Evolutionary conservation across 2,329 filamentous ascomycete species (phyloP).

Genomic region (Allantophomopsis lycopodina): DNA sequence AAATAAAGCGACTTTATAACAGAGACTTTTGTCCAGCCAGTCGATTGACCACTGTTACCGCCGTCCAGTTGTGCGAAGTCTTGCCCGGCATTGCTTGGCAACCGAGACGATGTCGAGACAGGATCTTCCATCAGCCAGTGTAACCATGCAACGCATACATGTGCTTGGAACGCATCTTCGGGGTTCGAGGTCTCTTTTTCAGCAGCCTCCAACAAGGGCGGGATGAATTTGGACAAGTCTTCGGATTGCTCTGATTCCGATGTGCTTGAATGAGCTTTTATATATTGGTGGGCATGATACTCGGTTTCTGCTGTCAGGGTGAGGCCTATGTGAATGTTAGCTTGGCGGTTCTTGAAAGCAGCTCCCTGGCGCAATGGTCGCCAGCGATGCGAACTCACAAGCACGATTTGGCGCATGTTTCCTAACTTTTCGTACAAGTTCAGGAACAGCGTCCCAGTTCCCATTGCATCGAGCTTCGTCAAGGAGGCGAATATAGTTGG

Average conservation of each 20-base stretch:
- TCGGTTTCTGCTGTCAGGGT: slow-evolving; percentile 58
- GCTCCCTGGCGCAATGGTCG: not conserved
- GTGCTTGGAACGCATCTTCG: slow-evolving; percentile 62
- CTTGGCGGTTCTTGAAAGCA: too few species aligned
- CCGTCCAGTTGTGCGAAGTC: slow-evolving; percentile 37
- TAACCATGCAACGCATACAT: slow-evolving; percentile 73
- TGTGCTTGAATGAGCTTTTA: slow-evolving; percentile 11
- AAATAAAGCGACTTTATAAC: slow-evolving; percentile 68
- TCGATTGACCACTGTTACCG: slow-evolving; percentile 30
- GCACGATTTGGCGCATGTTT: slow-evolving; percentile 81
- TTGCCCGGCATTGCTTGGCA: slow-evolving; percentile 50
- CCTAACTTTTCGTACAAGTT: slow-evolving; percentile 82
- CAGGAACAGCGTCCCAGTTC: slow-evolving; percentile 74
- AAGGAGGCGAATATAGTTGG: slow-evolving; percentile 68
- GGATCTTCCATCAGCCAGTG: slow-evolving; percentile 68
- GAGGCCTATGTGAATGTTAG: slow-evolving; percentile 36
- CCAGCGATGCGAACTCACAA: slow-evolving; percentile 42
- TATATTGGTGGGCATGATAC: slow-evolving; percentile 44
- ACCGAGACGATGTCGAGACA: slow-evolving; percentile 37
- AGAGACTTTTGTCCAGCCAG: slow-evolving; percentile 73
- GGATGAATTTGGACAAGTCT: slow-evolving; percentile 12
- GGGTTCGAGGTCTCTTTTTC: slow-evolving; percentile 37
- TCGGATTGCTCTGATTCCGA: slow-evolving; percentile 10
- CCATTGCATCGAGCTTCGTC: slow-evolving; percentile 80
- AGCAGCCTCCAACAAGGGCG: slow-evolving; percentile 36